Percentiles rank a stretch among this genome's conserved stretches.
phyloP scores from a whole-genome alignment of 2,329 filamentous ascomycete genomes.

The Zymoseptoria tritici region DNA sequence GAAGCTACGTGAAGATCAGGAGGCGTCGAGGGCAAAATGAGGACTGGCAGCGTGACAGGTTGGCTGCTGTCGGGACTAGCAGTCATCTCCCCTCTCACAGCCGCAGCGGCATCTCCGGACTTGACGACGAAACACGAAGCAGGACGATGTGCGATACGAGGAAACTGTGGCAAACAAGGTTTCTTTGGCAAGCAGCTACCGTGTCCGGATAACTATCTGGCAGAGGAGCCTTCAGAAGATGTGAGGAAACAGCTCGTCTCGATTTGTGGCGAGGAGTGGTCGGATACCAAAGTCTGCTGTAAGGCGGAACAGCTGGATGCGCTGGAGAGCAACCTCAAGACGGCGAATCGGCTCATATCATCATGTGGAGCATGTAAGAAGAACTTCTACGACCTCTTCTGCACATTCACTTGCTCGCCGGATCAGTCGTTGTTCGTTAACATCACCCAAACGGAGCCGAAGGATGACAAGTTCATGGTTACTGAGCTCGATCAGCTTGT shows the following conservation, averaged over 20 bases:
- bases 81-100: not conserved
- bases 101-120: slow-evolving; percentile 7
- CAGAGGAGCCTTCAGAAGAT: slow-evolving; percentile 63
- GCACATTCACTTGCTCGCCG: slow-evolving; percentile 95
- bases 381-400: slow-evolving; percentile 98
- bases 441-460: slow-evolving; percentile 65
- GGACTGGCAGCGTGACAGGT: not conserved
- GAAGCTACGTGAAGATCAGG: not conserved
- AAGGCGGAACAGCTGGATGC: slow-evolving; percentile 70
- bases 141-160: slow-evolving; percentile 82
- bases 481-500: slow-evolving; percentile 87
- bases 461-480: slow-evolving; percentile 58
- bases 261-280: slow-evolving; percentile 85
- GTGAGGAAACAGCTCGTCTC: slow-evolving; percentile 71
- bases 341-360: slow-evolving; percentile 80
- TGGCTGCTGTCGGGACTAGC: not conserved
- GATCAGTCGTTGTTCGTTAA: slow-evolving; percentile 95
- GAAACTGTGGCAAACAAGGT: slow-evolving; percentile 83
- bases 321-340: slow-evolving; percentile 75
- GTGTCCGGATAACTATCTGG: slow-evolving; percentile 83
- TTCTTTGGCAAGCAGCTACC: slow-evolving; percentile 86
- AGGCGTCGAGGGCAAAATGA: not conserved
- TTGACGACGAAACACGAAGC: slow-evolving; percentile 56
- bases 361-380: slow-evolving; percentile 95
- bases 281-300: slow-evolving; percentile 76